Base-by-base conservation (phyloP, 148 eudicot genomes). In the Amaranthus cruentus region DNA sequence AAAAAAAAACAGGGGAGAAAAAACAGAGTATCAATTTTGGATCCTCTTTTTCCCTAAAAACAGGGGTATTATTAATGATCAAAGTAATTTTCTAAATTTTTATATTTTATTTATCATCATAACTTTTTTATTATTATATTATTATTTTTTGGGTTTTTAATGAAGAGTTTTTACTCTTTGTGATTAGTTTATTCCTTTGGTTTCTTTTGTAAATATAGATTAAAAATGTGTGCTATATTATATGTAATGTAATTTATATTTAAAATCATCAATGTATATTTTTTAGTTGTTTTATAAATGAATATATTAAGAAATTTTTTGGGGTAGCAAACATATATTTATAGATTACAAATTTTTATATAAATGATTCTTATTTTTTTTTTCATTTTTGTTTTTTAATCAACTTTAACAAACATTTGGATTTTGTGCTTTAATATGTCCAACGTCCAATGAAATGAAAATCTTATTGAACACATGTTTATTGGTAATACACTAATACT, bases 101-200 rank as follows among this genome's bases (percentile, higher is more conserved):
- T 28, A 28, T 28, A 28, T 28, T 28, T 28, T 28, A 28, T 28
- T 28, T 28, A 28, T 28, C 38, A 28, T 28, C 38, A 44, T n/a
- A 47, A 12, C 21, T 49, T 3, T 6, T 61, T 3, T 2, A 2
- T 18, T 18, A 18, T 18, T 8, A 7, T 9, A 55, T 47, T 48
- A 47, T 56, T 48, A 2, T n/a, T 60, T 28, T 18, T 0, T 28
- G 38, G 38, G 38, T 11, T 55, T 47, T 58, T 51, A 62, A 38
- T 73, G 21, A 28, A 62, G 14, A 4, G 18, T 53, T 55, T 43
- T 2, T 42, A 21, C 28, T 15, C 14, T 51, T 51, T 4, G 53
- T 60, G 78, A 75, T 76, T 76, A 62, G 52, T 76, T 76, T 51
- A 62, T 76, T 7, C 73, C 79, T 73, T 76, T 76, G 54, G 69